Evolutionary conservation across 192 early-diverging fungal genomes (phyloP), one percentile per base, ranked within the genome.

Genomic region (Dispira parvispora): DNA sequence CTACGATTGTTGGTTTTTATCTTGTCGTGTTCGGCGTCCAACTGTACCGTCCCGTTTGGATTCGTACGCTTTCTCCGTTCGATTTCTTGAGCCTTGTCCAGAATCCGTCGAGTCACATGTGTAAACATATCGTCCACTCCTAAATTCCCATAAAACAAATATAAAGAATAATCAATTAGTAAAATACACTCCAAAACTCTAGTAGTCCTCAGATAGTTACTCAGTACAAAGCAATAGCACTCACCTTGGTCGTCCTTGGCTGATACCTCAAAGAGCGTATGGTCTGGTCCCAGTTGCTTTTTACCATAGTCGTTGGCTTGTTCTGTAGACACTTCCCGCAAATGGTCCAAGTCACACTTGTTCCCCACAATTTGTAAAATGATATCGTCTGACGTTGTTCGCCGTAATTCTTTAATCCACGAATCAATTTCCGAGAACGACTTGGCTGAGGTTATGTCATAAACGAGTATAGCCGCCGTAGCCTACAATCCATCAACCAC

Each of bases 371-470:
- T 43, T 43, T 61, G 58, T 14, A 61, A 18, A n/a, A 61, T 27
- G 18, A 60, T 60, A 42, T 60, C 57, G 32, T 60, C 57, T 11
- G 57, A 60, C 27, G 57, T 60, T 18, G 57, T 60, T 43, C 57
- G 57, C 57, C 57, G 25, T 60, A 60, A 43, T 14, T 60, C 57
- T 60, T 60, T 60, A 60, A 60, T 60, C 57, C 57, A 60, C 57
- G 57, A 60, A 21, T 60, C 57, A 42, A 60, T 60, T 42, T 60
- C 57, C 32, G 11, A 28, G 21, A 60, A 60, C 21, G 57, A 60
- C 12, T 27, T 60, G 28, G 10, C 13, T 0, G 25, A 43, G 12
- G 57, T 60, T 16, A 60, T 60, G 43, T 60, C 57, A 43, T 60
- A 60, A 43, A 60, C 57, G 26, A 60, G 57, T 16, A 60, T 60